Evolutionary conservation across 345 rosid species (phyloP).

Genomic region (Brassica napus): DNA sequence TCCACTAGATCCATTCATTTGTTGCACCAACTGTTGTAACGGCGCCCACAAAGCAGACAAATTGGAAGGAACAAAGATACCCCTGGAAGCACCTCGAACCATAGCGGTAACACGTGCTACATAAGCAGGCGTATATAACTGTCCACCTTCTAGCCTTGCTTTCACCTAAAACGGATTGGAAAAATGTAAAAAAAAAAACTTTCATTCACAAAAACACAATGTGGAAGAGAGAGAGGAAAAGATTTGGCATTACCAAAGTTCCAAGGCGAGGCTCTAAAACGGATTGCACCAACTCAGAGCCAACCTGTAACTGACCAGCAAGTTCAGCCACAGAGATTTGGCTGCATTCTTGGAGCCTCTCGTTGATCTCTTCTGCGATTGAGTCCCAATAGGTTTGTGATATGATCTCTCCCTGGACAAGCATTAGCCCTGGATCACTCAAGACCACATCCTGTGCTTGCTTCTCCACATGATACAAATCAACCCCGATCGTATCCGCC

Average conservation of each 20-base stretch:
- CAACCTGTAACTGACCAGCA: conserved; percentile 86
- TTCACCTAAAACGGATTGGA: conserved; percentile 55
- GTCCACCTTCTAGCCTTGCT: conserved; percentile 99
- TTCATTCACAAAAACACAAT: conserved; percentile 11
- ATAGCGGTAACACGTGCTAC: conserved; percentile 89
- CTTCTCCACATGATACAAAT: conserved; percentile 91
- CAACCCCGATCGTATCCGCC: conserved; percentile 79
- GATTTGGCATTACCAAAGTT: conserved; percentile 64
- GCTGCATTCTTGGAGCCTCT: conserved; percentile 95
- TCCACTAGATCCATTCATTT: conserved; percentile 87
- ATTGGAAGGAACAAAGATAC: conserved; percentile 81
- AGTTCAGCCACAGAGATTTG: conserved; percentile 87
- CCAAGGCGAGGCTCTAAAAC: conserved; percentile 92
- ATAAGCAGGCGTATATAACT: conserved; percentile 90
- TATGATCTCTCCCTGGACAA: conserved; percentile 86
- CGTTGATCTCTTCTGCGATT: conserved; percentile 89
- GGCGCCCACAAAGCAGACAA: conserved; percentile 73
- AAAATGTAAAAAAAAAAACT: conserved; percentile 20
- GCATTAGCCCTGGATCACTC: conserved; percentile 55
- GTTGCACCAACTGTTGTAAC: conserved; percentile 79
- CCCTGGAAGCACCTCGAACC: conserved; percentile 96
- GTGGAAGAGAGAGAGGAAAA: neutral
- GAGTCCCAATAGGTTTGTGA: conserved; percentile 93
- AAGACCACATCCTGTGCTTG: conserved; percentile 68
- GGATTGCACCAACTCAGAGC: conserved; percentile 79